These are phyloP conservation scores for Cornus kousa DNA, from an alignment of 148 eudicot genomes.

Conservation along the genomic window DNA sequence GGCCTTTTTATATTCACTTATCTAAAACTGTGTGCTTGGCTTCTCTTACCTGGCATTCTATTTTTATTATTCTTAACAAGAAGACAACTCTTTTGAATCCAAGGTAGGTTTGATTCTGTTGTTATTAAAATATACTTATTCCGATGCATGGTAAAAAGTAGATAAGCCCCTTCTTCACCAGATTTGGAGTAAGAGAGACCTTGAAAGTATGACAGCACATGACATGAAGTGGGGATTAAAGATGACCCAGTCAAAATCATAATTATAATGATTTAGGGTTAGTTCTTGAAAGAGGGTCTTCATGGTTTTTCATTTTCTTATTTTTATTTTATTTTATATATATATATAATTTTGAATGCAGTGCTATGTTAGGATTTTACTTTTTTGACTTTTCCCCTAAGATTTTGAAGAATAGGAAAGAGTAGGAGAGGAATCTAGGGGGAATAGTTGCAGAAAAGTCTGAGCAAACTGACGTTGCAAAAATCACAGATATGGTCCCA, in stretches of 20 bases:
- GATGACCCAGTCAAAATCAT: constrained; percentile 22
- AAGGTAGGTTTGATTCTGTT: constrained; percentile 22
- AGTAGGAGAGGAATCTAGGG: not conserved
- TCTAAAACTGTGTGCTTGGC: constrained; percentile 4
- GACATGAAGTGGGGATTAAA: constrained; percentile 15
- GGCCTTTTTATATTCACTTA: too few relatives aligned
- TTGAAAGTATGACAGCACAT: constrained; percentile 26
- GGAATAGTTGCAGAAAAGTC: not conserved
- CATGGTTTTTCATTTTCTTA: not conserved
- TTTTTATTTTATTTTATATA: too few relatives aligned
- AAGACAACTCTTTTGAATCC: constrained; percentile 27
- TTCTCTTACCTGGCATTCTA: constrained; percentile 12
- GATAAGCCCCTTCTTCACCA: constrained; percentile 25
- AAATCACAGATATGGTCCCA: not conserved
- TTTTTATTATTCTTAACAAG: not conserved
- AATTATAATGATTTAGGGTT: constrained; percentile 5
- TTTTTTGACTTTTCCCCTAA: not conserved
- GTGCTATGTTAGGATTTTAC: not conserved
- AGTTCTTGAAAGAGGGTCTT: constrained; percentile 13
- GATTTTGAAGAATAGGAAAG: not conserved
- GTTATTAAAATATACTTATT: constrained; percentile 10
- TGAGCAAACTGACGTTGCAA: not conserved
- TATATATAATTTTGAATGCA: too few relatives aligned
- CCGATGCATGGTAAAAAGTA: constrained; percentile 18
- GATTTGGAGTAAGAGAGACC: constrained; percentile 24